Base-by-base conservation (phyloP, 768 basidiomycete genomes). In the Tulasnella sp. region DNA sequence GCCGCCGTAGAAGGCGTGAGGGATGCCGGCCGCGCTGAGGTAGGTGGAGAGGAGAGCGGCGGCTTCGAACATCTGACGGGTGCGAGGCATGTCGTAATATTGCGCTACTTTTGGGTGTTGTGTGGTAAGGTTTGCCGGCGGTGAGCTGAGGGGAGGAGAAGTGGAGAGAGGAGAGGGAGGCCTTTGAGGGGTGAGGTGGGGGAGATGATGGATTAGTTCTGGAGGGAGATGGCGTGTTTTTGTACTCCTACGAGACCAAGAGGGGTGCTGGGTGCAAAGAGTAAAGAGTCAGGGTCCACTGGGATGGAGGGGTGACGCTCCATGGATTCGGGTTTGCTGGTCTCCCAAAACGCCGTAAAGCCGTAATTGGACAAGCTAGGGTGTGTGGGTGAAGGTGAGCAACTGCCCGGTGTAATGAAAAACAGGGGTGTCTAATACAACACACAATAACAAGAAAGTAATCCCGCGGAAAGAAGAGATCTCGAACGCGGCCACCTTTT, bases 1-100 rank as follows among this genome's bases (percentile, higher is more conserved):
- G 77, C 84, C 89, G 14, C 92, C 92, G 76, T 94, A 85, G 80
- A 94, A 93, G 36, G 91, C 92, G 77, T 94, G 92, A 11, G 89
- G 87, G 69, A 92, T 86, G 72, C 82, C 82, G 41, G 83, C 81
- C 40, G 83, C 80, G 74, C 77, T 81, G 67, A 94, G 86, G 72
- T 88, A 80, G 72, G 81, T 81, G 36, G 91, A 92, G 79, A 94
- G 89, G 73, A 89, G 87, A 64, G 82, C 80, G 42, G 92, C 91
- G 40, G 92, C 91, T 79, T 91, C 88, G 77, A 93, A 80, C 75
- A 93, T 86, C 79, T 91, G 84, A 77, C 83, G 82, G 69, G 89
- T 90, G 76, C 92, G 89, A 77, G 87, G 84, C 89, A 90, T 90
- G 75, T 76, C 79, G 69, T 69, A 70, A 40, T 59, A 59, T 59